Conservation (phyloP, 495 filamentous ascomycete species). For the Aspergillus wentii region DNA sequence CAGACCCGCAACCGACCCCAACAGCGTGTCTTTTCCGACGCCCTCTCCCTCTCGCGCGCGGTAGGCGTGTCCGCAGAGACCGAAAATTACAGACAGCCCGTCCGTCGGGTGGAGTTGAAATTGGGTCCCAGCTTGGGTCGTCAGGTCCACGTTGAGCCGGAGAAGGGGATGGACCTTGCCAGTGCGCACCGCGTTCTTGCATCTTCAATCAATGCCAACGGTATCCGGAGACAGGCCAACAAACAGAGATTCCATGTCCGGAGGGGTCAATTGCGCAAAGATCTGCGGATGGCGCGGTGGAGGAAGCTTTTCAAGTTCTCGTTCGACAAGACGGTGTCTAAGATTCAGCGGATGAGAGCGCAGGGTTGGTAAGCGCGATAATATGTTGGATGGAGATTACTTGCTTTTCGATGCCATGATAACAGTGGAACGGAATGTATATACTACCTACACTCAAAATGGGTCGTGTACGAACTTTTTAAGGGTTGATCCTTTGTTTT, state of each 20-base stretch:
- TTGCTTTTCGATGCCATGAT: too few species aligned
- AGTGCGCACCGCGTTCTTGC: conserved; percentile 25
- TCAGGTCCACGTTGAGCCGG: conserved; percentile 32
- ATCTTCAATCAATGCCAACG: conserved; percentile 18
- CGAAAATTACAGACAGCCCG: conserved; percentile 10
- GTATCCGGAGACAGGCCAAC: conserved; percentile 16
- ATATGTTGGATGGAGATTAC: not conserved
- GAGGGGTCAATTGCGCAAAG: conserved; percentile 34
- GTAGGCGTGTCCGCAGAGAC: conserved; percentile 12
- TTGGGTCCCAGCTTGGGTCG: conserved; percentile 39
- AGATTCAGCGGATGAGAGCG: conserved; percentile 40
- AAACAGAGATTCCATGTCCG: conserved; percentile 34
- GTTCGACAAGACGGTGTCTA: conserved; percentile 34
- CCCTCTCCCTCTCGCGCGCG: conserved; percentile 15
- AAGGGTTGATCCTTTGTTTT: too few species aligned
- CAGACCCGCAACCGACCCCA: not conserved
- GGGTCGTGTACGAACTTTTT: not conserved
- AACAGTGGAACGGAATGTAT: too few species aligned
- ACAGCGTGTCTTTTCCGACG: conserved; percentile 9
- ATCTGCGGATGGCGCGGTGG: conserved; percentile 30
- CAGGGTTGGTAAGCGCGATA: conserved; percentile 36
- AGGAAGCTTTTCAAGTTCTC: conserved; percentile 41
- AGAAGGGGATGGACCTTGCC: conserved; percentile 28
- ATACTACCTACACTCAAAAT: conserved; percentile 1
- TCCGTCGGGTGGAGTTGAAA: conserved; percentile 28